Conservation (phyloP, 2,329 filamentous ascomycete genomes). For the Thelonectria discophora region DNA sequence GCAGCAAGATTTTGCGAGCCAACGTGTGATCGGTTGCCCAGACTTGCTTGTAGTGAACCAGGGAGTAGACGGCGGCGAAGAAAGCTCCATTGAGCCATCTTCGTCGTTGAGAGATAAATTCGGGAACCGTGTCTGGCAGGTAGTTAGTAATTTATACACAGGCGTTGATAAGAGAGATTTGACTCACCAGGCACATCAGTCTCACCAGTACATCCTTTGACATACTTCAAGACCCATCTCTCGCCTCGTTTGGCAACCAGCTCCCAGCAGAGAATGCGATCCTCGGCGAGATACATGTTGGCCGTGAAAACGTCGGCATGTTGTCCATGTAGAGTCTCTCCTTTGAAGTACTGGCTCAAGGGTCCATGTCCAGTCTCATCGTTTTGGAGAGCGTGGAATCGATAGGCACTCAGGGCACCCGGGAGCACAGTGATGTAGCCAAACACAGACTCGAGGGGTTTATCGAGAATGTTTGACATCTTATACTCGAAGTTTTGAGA, state of each 20-base stretch:
- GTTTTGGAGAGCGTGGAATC: slow-evolving; percentile 95
- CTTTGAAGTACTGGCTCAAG: slow-evolving; percentile 98
- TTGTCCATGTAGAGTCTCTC: slow-evolving; percentile 94
- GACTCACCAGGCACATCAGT: slow-evolving; percentile 92
- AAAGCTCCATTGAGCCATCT: slow-evolving; percentile 99
- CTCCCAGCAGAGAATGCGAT: slow-evolving; percentile 93
- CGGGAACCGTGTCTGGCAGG: slow-evolving; percentile 80
- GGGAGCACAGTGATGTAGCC: slow-evolving; percentile 98
- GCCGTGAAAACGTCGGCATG: slow-evolving; percentile 97
- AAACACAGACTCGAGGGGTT: slow-evolving; percentile 95
- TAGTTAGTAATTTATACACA: slow-evolving; percentile 34
- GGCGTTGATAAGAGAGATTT: not conserved
- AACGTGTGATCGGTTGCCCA: slow-evolving; percentile 93
- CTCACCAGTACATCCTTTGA: slow-evolving; percentile 95
- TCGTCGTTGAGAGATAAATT: slow-evolving; percentile 95
- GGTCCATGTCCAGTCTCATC: slow-evolving; percentile 95
- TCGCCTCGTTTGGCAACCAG: slow-evolving; percentile 94
- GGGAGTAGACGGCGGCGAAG: slow-evolving; percentile 96
- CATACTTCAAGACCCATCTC: slow-evolving; percentile 97
- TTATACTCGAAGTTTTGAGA: slow-evolving; percentile 99
- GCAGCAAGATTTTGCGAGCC: slow-evolving; percentile 86
- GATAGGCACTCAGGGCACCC: slow-evolving; percentile 92
- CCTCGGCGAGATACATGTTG: slow-evolving; percentile 93
- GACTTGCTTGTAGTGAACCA: slow-evolving; percentile 93
- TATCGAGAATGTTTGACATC: slow-evolving; percentile 99